Conservation (phyloP, 805 yeast genomes). For the Hanseniaspora meyeri region DNA sequence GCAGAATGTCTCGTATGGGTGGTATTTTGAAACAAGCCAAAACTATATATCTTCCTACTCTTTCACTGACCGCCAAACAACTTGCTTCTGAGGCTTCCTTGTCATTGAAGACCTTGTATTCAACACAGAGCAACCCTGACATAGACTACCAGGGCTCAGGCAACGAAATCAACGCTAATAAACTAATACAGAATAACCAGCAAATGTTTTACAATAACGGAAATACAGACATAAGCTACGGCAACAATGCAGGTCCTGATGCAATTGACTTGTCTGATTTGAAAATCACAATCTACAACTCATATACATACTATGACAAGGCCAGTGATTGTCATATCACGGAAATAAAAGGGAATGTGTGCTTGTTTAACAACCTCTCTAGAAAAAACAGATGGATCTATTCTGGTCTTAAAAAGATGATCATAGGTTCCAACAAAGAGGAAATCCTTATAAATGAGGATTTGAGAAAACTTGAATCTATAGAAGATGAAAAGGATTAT, state of each 20-base stretch:
- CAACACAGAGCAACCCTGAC: background rate
- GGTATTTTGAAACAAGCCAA: slow-evolving; percentile 45
- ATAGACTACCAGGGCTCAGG: slow-evolving; percentile 1
- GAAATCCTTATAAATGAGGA: slow-evolving; percentile 29
- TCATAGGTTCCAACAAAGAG: slow-evolving; percentile 38
- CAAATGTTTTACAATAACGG: background rate
- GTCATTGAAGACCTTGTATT: slow-evolving; percentile 12
- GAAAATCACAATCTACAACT: slow-evolving; percentile 1
- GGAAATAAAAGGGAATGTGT: slow-evolving; percentile 7
- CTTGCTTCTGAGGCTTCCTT: slow-evolving; percentile 35
- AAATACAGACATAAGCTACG: background rate
- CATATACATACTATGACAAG: background rate
- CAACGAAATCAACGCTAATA: background rate
- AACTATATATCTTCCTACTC: slow-evolving; percentile 44
- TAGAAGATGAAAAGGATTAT: slow-evolving; percentile 28
- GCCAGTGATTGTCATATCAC: background rate
- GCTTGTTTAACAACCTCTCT: slow-evolving; percentile 19
- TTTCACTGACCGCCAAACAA: slow-evolving; percentile 38
- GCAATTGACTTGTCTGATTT: slow-evolving; percentile 3
- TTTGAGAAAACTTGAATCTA: slow-evolving; percentile 51
- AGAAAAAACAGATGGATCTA: slow-evolving; percentile 30
- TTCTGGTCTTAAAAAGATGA: slow-evolving; percentile 18
- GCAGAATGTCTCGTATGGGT: slow-evolving; percentile 35
- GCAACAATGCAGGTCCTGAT: background rate
- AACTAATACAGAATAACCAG: background rate